Percentiles rank a stretch among this genome's conserved stretches.
Evolutionary conservation across 352 stramenopile genomes (phyloP).

Genomic region (Pythium periplocum): DNA sequence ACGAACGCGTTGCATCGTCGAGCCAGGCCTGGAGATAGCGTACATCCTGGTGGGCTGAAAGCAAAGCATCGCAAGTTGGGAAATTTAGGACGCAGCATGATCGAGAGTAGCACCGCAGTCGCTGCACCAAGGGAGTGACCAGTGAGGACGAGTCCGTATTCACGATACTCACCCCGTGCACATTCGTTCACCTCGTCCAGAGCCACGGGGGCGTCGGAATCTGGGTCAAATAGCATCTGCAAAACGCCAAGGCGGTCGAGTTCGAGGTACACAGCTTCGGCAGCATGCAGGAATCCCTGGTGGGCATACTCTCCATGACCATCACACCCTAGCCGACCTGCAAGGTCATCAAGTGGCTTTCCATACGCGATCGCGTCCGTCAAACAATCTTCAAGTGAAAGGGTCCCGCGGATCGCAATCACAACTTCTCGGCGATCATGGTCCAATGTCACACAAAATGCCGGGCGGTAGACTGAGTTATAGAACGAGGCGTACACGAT

Average conservation of each 20-base stretch:
- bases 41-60: constrained; percentile 75
- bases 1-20: constrained; percentile 55
- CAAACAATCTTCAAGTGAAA: constrained; percentile 85
- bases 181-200: constrained; percentile 58
- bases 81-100: constrained; percentile 78
- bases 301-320: constrained; percentile 69
- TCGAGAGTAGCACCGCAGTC: constrained; percentile 64
- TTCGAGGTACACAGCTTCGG: constrained; percentile 69
- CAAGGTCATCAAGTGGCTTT: constrained; percentile 63
- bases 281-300: constrained; percentile 77
- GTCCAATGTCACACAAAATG: constrained; percentile 79
- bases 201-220: constrained; percentile 39
- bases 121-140: constrained; percentile 80
- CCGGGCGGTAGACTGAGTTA: constrained; percentile 76
- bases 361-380: constrained; percentile 85
- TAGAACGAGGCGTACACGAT: constrained; percentile 81
- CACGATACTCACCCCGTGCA: constrained; percentile 44
- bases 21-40: constrained; percentile 66
- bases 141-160: constrained; percentile 73
- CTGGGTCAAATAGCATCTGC: constrained; percentile 82
- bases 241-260: constrained; percentile 64
- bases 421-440: constrained; percentile 69
- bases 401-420: constrained; percentile 74
- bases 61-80: constrained; percentile 76
- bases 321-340: constrained; percentile 63